phyloP scores from a whole-genome alignment of 2,329 filamentous ascomycete species.

The Claviceps africana region DNA sequence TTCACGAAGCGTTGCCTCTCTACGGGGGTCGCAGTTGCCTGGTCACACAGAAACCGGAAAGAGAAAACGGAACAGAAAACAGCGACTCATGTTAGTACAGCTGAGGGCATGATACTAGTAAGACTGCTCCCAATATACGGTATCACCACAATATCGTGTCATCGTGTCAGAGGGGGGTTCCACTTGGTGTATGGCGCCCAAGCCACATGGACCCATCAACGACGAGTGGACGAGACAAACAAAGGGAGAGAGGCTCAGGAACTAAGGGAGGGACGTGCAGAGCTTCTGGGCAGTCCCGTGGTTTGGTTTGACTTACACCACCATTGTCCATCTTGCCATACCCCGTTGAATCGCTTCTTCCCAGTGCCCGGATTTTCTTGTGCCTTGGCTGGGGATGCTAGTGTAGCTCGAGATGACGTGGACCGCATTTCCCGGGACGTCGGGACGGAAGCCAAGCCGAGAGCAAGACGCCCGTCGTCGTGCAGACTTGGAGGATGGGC shows the following conservation, averaged over 20 bases:
- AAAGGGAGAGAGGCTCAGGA: neutral
- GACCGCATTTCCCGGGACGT: conserved; percentile 1
- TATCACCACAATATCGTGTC: neutral
- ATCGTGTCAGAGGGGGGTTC: neutral
- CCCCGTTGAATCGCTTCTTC: conserved; percentile 20
- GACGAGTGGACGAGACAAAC: neutral
- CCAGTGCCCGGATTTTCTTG: conserved; percentile 13
- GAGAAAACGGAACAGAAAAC: neutral
- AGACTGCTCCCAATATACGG: neutral
- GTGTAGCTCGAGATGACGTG: neutral
- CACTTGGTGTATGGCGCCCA: neutral
- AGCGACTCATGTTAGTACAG: conserved; percentile 1
- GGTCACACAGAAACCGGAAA: neutral
- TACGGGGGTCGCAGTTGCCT: conserved; percentile 31
- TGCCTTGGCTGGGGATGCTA: conserved; percentile 1
- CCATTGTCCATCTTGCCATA: conserved; percentile 21
- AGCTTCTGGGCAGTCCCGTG: neutral
- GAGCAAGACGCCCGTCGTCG: neutral
- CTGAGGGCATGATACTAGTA: neutral
- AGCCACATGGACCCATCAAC: neutral
- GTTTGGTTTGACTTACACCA: conserved; percentile 18
- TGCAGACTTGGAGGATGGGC: neutral
- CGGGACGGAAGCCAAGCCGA: neutral
- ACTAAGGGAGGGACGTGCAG: neutral
- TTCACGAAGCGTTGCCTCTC: conserved; percentile 20